Evolutionary conservation across 2,329 filamentous ascomycete species (phyloP).

Genomic region (Exophiala calicioides): DNA sequence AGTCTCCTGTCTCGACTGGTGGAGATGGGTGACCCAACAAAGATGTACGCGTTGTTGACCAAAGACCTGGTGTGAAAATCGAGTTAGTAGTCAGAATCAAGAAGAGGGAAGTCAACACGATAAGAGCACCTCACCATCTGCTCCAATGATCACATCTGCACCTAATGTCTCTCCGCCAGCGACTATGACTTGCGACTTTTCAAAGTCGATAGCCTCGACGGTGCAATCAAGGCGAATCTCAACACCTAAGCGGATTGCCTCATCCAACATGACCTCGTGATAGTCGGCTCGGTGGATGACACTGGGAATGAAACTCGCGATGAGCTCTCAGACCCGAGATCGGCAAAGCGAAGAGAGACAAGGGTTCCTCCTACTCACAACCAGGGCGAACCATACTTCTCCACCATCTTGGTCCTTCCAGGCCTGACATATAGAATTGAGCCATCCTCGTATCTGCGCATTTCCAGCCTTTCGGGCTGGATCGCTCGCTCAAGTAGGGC

Average conservation of each 20-base stretch:
- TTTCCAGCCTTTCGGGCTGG: background rate
- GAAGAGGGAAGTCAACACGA: background rate
- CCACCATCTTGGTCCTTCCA: background rate
- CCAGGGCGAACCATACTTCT: no score
- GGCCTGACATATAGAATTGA: background rate
- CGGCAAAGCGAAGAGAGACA: no score
- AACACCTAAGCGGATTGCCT: background rate
- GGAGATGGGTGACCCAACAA: conserved; percentile 48
- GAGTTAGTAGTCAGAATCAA: background rate
- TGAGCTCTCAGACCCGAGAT: background rate
- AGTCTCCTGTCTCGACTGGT: conserved; percentile 55
- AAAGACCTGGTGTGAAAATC: conserved; percentile 35
- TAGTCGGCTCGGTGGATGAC: conserved; percentile 8
- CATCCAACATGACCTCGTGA: background rate
- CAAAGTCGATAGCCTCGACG: conserved; percentile 1
- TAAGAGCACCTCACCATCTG: conserved; percentile 43
- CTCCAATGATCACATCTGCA: conserved; percentile 47
- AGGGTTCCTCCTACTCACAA: no score
- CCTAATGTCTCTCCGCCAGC: background rate
- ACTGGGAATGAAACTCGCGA: conserved; percentile 2
- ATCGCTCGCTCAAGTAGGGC: background rate
- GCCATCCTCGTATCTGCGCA: conserved; percentile 4
- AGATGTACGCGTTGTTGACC: conserved; percentile 45
- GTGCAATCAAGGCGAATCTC: background rate
- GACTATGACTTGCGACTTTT: background rate